Conservation (phyloP, 208 protist genomes). For the Crithidia fasciculata region DNA sequence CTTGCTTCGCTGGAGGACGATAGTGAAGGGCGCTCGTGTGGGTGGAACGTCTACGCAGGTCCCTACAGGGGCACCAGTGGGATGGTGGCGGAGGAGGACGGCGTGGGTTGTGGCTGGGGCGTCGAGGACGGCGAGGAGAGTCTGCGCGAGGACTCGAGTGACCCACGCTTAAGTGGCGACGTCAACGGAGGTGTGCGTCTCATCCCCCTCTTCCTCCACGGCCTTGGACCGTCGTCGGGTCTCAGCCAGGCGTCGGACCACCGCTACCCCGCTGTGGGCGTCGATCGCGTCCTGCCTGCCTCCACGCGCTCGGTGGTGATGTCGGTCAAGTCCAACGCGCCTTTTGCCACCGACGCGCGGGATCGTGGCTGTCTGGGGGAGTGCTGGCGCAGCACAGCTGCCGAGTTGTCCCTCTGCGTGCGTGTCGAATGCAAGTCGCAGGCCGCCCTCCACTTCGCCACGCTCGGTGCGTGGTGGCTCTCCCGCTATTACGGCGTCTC, state of each 20-base stretch:
- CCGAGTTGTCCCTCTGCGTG: constrained; percentile 53
- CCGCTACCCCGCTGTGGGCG: constrained; percentile 36
- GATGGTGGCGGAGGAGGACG: constrained; percentile 39
- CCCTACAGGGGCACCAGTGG: constrained; percentile 26
- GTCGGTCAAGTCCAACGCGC: constrained; percentile 21
- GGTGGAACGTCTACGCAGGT: constrained; percentile 12
- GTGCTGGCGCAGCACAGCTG: constrained; percentile 30
- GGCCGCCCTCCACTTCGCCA: constrained; percentile 32
- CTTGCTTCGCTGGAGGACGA: neutral
- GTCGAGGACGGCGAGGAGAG: constrained; percentile 2
- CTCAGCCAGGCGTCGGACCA: constrained; percentile 23
- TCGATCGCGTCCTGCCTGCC: constrained; percentile 17
- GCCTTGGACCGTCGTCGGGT: constrained; percentile 9
- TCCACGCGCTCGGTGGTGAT: constrained; percentile 17
- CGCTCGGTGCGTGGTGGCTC: constrained; percentile 72
- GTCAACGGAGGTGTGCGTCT: neutral
- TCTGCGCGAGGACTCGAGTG: constrained; percentile 1
- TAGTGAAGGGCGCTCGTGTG: neutral
- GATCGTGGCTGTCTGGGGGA: constrained; percentile 27
- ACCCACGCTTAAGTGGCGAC: neutral
- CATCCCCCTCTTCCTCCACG: constrained; percentile 32
- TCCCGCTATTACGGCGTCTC: constrained; percentile 65
- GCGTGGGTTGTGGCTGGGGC: constrained; percentile 12
- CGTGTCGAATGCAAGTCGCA: constrained; percentile 42
- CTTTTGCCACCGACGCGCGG: constrained; percentile 2